Evolutionary conservation across 768 basidiomycete species (phyloP).

Genomic region (Tephrocybe rancida): DNA sequence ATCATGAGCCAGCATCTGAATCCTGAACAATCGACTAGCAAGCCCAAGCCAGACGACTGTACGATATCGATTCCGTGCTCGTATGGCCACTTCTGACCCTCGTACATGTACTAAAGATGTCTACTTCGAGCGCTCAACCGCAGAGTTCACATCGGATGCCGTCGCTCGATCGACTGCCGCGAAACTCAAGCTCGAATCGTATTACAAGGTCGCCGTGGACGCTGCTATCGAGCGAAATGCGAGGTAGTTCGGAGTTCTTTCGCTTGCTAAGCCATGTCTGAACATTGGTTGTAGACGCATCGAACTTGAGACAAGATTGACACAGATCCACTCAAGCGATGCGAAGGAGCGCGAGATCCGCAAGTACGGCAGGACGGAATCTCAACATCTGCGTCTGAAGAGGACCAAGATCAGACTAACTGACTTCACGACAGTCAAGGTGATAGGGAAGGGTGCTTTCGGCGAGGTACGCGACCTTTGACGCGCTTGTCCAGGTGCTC

Average conservation of each 20-base stretch:
- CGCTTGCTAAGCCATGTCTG: background rate
- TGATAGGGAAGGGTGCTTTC: conserved; percentile 98
- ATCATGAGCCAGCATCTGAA: conserved; percentile 32
- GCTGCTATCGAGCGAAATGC: conserved; percentile 95
- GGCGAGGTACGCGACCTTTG: conserved; percentile 70
- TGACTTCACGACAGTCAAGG: conserved; percentile 96
- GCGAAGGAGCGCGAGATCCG: conserved; percentile 88
- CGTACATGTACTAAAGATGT: conserved; percentile 72
- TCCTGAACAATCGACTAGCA: conserved; percentile 38
- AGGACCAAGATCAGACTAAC: conserved; percentile 91
- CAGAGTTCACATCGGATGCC: conserved; percentile 82
- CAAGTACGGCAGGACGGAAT: conserved; percentile 85
- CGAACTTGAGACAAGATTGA: conserved; percentile 84
- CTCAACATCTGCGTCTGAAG: conserved; percentile 87
- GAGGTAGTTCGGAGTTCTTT: conserved; percentile 52
- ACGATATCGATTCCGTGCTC: conserved; percentile 16
- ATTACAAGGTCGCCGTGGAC: conserved; percentile 98
- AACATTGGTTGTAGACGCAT: conserved; percentile 61
- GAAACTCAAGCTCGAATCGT: conserved; percentile 95
- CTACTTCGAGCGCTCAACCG: conserved; percentile 89
- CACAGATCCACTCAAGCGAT: conserved; percentile 73
- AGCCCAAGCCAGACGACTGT: conserved; percentile 49
- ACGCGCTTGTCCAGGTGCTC: conserved; percentile 1
- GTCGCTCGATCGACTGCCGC: conserved; percentile 90
- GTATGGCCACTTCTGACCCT: conserved; percentile 7